Evolutionary conservation across 2,329 filamentous ascomycete species (phyloP).

Genomic region (Pseudofabraea citricarpa): DNA sequence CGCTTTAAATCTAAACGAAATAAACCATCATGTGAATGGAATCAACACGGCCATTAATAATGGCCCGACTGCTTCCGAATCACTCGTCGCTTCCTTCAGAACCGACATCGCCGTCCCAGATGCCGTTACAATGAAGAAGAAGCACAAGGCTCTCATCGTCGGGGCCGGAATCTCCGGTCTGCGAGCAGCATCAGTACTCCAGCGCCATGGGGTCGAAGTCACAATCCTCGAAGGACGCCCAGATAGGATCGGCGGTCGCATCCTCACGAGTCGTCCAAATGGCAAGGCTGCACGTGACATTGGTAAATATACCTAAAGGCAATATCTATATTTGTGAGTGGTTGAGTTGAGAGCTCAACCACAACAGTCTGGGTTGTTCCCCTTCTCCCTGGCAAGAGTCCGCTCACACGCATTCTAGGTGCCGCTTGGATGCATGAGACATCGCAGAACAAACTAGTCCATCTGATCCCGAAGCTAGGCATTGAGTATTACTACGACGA

Average conservation of each 20-base stretch:
- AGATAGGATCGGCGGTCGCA: slow-evolving; percentile 47
- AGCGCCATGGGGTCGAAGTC: slow-evolving; percentile 46
- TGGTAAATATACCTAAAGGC: slow-evolving; percentile 33
- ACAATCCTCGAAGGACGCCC: slow-evolving; percentile 50
- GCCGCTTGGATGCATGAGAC: slow-evolving; percentile 42
- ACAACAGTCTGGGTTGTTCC: slow-evolving; percentile 27
- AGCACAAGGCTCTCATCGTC: slow-evolving; percentile 43
- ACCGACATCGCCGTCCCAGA: background rate
- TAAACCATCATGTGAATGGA: slow-evolving; percentile 19
- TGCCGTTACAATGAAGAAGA: slow-evolving; percentile 13
- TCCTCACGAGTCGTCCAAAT: slow-evolving; percentile 32
- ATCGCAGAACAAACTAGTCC: slow-evolving; percentile 37
- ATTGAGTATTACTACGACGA: slow-evolving; percentile 42
- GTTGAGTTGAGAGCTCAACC: slow-evolving; percentile 20
- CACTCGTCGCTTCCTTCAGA: background rate
- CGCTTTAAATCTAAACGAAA: slow-evolving; percentile 25
- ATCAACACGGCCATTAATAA: slow-evolving; percentile 12
- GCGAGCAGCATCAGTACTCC: slow-evolving; percentile 48
- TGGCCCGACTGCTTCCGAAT: slow-evolving; percentile 1
- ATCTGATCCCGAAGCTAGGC: slow-evolving; percentile 34
- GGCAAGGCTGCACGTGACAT: slow-evolving; percentile 32
- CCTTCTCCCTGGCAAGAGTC: slow-evolving; percentile 19
- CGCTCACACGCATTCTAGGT: slow-evolving; percentile 26
- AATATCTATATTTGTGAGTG: slow-evolving; percentile 27
- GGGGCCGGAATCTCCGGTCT: slow-evolving; percentile 54